A percentile compares a stretch with the other conserved stretches of the same genome.
Conservation (phyloP, 2,329 filamentous ascomycete species). For the Xylaria hypoxylon region DNA sequence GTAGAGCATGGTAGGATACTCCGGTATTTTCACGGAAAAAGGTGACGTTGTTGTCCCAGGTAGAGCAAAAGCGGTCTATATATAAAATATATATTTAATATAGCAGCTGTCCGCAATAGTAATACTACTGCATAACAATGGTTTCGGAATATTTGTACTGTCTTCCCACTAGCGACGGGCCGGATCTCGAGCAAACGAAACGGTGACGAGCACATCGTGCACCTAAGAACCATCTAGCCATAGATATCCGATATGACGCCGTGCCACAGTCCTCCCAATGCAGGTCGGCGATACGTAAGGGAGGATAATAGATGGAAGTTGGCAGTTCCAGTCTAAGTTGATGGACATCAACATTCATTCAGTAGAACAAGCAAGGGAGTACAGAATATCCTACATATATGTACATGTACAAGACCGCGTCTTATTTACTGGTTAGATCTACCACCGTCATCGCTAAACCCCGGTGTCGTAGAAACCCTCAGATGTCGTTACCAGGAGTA, state of each 20-base stretch:
- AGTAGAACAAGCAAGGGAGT: conserved; percentile 11
- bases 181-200: not conserved
- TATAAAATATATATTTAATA: too few species aligned
- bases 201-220: not conserved
- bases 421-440: not conserved
- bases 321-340: not conserved
- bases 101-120: too few species aligned
- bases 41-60: too few species aligned
- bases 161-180: too few species aligned
- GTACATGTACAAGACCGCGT: conserved; percentile 31
- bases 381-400: conserved; percentile 42
- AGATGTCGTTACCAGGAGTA: conserved; percentile 80
- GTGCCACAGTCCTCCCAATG: not conserved
- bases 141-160: too few species aligned
- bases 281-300: not conserved
- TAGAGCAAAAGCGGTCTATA: too few species aligned
- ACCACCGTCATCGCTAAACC: not conserved
- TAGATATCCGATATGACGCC: not conserved
- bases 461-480: not conserved
- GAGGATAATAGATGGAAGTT: not conserved
- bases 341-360: conserved; percentile 11
- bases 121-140: too few species aligned
- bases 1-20: too few species aligned
- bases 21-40: too few species aligned
- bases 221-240: not conserved